Base-by-base conservation (phyloP, 768 basidiomycete genomes). In the Cystofilobasidium ferigula region DNA sequence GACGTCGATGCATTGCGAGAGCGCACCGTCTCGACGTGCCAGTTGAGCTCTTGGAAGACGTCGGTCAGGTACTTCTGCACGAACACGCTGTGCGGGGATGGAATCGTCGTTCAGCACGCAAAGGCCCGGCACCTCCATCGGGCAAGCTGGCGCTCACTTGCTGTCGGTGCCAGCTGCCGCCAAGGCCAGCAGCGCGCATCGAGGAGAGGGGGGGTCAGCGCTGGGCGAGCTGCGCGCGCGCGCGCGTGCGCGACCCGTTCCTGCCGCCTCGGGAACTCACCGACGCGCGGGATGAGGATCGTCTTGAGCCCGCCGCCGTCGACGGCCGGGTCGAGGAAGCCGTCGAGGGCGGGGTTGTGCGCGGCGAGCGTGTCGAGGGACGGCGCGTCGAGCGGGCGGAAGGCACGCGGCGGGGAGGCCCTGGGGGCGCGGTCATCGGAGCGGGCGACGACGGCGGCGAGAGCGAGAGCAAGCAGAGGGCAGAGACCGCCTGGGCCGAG, bases 31-130 rank as follows among this genome's bases (percentile, higher is more conserved):
- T 95, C 90, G 58, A 92, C 77, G 67, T 92, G 83, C 94, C 94
- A 98, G 22, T 87, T 81, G 57, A 94, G 78, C 22, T 79, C 78
- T 72, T 81, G 81, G 70, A 97, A 78, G 0, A 83, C 83, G 18
- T 82, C 79, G n/a, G 83, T 80, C 70, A 97, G 86, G 71, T 95
- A 86, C 62, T 87, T 80, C 61, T 87, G 83, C 69, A 93, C 92
- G 30, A 85, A 73, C 7, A 90, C 91, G 73, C 83, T 92, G 71
- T 86, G 89, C 51, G 38, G 13, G 47, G 20, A 24, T 14, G 30
- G 48, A 34, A 32, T 22, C n/a, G 12, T 34, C 20, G 12, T 0
- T 45, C 6, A n/a, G 36, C 10, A 28, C 12, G 9, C 9, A 59
- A 30, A 4, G 3, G 16, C 20, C n/a, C n/a, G n/a, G n/a, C n/a